Base-by-base conservation (phyloP, 2,329 filamentous ascomycete species). In the Penicillium sp. region DNA sequence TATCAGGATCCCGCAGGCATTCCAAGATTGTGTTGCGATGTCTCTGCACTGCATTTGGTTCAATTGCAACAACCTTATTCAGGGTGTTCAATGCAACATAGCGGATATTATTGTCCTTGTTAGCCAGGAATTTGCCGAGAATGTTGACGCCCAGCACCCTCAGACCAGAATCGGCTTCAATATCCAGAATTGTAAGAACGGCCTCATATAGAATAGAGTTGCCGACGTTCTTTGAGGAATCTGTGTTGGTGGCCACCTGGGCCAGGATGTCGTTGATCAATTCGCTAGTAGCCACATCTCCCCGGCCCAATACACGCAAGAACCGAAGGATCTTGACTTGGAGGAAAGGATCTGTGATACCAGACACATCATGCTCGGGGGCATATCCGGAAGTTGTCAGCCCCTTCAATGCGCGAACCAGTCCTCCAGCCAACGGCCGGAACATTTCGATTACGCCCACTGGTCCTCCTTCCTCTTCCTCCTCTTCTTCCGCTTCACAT, bases 231-330 rank as follows among this genome's bases (percentile, higher is more conserved):
- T 99, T 99, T 29, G 92, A 92, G 0, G 93, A 92, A 70, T 99
- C 94, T 1, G 94, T 99, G 75, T 99, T 99, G 38, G 93, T 97
- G 50, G 94, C 94, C 53, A 99, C 94, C 78, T 96, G 92, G 6
- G 94, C 94, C 58, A 99, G 79, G 59, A 99, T 99, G 70, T 99
- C 94, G 77, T 97, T 99, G 79, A 99, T 97, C 74, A 96, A 88
- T 75, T 99, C 95, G 73, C 92, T 97, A 26, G 90, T 92, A 59
- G 92, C 83, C 11, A 86, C 80, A 73, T 99, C 92, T 35, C 93
- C 92, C 59, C 92, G 86, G 16, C 89, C 93, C 44, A 99, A 81
- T 9, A 96, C 90, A 62, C 93, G 84, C 50, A 99, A 79, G 50
- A 99, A 78, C 54, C 90, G 87, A 53, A 99, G 80, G 56, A 99